A percentile compares a stretch with the other conserved stretches of the same genome.
Conservation (phyloP, 2,329 filamentous ascomycete species). For the Orbilia quercus region DNA sequence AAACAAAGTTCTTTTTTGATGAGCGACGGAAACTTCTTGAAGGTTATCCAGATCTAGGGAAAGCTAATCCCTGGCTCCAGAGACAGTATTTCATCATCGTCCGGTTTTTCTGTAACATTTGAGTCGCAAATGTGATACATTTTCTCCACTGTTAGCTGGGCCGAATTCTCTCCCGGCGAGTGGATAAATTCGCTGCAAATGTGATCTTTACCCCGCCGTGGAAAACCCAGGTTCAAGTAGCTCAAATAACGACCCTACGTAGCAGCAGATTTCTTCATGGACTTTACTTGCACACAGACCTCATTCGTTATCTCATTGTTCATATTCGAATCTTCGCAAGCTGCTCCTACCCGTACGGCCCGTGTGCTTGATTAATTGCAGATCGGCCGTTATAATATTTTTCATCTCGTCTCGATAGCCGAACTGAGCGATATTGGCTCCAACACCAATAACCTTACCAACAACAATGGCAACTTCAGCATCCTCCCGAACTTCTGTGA, state of each 20-base stretch:
- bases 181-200: conserved; percentile 16
- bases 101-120: neutral
- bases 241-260: too few relatives aligned
- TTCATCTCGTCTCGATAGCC: conserved; percentile 21
- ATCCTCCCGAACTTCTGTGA: conserved; percentile 44
- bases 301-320: too few relatives aligned
- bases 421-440: neutral
- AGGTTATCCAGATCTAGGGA: neutral
- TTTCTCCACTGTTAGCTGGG: neutral
- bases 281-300: neutral
- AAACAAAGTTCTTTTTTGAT: too few relatives aligned
- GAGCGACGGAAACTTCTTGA: too few relatives aligned
- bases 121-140: conserved; percentile 17
- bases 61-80: neutral
- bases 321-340: too few relatives aligned
- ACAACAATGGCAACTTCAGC: conserved; percentile 24
- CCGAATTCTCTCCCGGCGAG: conserved; percentile 7
- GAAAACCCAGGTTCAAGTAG: too few relatives aligned
- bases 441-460: neutral
- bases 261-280: neutral
- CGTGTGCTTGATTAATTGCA: neutral
- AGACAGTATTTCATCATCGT: neutral
- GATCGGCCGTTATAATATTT: too few relatives aligned
- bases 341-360: too few relatives aligned
- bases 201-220: conserved; percentile 9